A percentile compares a stretch with the other conserved stretches of the same genome.
Evolutionary conservation across 306 rosid species (phyloP).

Genomic region (Ceratonia siliqua): DNA sequence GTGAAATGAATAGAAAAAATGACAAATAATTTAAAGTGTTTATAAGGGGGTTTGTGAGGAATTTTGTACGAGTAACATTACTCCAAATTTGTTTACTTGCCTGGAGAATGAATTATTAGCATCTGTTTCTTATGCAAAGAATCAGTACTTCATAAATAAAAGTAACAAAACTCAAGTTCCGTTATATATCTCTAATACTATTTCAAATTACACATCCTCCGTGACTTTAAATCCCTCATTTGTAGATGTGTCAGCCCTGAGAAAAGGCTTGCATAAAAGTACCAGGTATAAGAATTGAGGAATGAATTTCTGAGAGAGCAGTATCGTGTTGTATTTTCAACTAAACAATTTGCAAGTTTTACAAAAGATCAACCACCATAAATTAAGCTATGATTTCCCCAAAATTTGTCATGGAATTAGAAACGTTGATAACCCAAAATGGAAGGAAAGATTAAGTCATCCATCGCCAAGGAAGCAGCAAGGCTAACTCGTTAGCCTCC

Average conservation of each 20-base stretch:
- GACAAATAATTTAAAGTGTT: no score
- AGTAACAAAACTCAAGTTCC: not conserved
- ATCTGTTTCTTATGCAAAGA: no score
- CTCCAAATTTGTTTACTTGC: no score
- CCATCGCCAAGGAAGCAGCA: constrained; percentile 40
- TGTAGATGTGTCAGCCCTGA: not conserved
- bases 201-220: not conserved
- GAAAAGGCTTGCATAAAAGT: constrained; percentile 1
- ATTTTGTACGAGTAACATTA: no score
- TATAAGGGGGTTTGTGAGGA: no score
- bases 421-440: constrained; percentile 31
- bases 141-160: not conserved
- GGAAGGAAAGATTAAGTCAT: constrained; percentile 30
- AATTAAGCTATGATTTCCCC: constrained; percentile 39
- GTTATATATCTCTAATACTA: not conserved
- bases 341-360: constrained; percentile 46
- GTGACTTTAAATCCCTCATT: not conserved
- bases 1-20: no score
- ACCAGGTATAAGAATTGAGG: not conserved
- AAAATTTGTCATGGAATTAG: constrained; percentile 33
- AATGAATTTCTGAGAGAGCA: constrained; percentile 24
- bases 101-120: not conserved
- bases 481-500: constrained; percentile 38
- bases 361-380: constrained; percentile 39
- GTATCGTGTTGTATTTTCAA: constrained; percentile 44